Base-by-base conservation (phyloP, 345 rosid genomes). In the Syzygium oleosum region DNA sequence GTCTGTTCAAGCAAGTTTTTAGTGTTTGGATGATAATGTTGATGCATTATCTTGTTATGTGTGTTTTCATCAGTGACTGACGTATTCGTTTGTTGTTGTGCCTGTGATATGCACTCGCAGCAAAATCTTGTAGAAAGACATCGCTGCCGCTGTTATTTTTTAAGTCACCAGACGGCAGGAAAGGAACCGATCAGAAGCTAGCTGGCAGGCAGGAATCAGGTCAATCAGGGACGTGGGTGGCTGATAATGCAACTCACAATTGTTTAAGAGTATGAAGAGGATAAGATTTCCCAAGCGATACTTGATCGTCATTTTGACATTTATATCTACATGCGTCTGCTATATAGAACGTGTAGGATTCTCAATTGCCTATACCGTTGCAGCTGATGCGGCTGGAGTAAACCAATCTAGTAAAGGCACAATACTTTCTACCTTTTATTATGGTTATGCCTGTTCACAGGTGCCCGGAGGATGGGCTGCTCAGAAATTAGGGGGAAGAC, bases 391-490 rank as follows among this genome's bases (percentile, higher is more conserved):
- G 86, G 96, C 95, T 49, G 98, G 98, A 2, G 94, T 96, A 85
- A 95, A 94, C 88, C 98, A 98, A 88, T 96, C 99, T 34, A 95
- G 98, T 86, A 98, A 98, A 93, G 99, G 99, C 87, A 92, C 94
- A 22, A 95, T 94, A 87, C 96, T 98, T 53, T 95, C 99, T 1
- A 94, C 98, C 31, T 98, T 96, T 94, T 98, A 94, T 80, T 93
- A 95, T 86, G 99, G 99, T 23, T 96, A 98, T 51, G 99, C 99
- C 51, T 94, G 98, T 87, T 98, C 99, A 84, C 99, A 96, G 90
- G 98, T 98, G 55, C 98, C 99, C 59, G 97, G 98, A 86, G 99
- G 99, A 87, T 98, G 98, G 99, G 99, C 96, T 10, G 99, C 99
- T 87, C 99, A 98, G 92, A 96, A 90, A 88, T 90, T 96, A 3